Base-by-base conservation (phyloP, 192 early-diverging fungal species). In the Umbelopsis ramanniana region DNA sequence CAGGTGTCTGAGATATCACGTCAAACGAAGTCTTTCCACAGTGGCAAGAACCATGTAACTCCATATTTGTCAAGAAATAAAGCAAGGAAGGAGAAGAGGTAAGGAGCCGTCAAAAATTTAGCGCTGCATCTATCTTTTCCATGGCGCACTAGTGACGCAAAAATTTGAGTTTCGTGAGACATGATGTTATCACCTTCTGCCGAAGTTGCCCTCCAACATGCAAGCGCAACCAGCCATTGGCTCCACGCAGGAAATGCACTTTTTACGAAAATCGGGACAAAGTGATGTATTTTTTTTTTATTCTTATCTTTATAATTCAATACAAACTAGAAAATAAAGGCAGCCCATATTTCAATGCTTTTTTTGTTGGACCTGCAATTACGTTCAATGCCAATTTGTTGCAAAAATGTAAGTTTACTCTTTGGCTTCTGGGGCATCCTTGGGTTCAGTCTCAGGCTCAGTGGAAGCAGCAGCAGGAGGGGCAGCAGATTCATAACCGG, bases 31-130 rank as follows among this genome's bases (percentile, higher is more conserved):
- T 78, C 35, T 81, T 84, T 47, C 80, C 88, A 69, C 89, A 90
- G 70, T 90, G 88, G 71, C 89, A 90, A 15, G 87, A 88, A 11
- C 88, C 89, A 66, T 84, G 54, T 26, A 90, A 73, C 40, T 86
- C 80, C 80, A 80, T 82, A 33, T 21, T 70, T 63, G 33, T 6
- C 0, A 19, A 37, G 14, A 37, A 37, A 19, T 19, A 37, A n/a
- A 63, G 33, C 17, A 37, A 33, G 19, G 4, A 37, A 29, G 57
- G 2, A 35, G 55, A 10, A 17, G 8, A 15, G 3, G 22, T 35
- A n/a, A n/a, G n/a, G n/a, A 29, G 29, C 11, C 15, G 48, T 1
- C 6, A 50, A 43, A 43, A 43, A 43, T 11, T 43, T 43, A 11
- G 6, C 40, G 40, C 40, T 43, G 0, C 11, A 43, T 43, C 40